A percentile compares a stretch with the other conserved stretches of the same genome.
phyloP scores from a whole-genome alignment of 2,329 filamentous ascomycete species.

The Mycosphaerella sp. region DNA sequence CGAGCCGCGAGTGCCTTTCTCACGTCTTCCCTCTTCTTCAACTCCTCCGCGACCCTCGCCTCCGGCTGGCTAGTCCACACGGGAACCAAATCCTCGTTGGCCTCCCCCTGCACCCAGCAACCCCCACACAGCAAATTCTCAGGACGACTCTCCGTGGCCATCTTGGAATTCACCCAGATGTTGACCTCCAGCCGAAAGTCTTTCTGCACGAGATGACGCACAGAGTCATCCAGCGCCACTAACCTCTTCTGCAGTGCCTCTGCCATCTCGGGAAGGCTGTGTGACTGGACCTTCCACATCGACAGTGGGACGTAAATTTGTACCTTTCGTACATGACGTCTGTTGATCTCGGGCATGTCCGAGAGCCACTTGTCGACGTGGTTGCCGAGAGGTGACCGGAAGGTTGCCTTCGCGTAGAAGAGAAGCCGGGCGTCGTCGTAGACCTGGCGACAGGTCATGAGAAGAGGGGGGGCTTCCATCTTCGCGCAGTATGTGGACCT shows the following conservation, averaged over 20 bases:
- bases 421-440: slow-evolving; percentile 12
- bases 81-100: background rate
- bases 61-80: background rate
- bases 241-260: too few species aligned
- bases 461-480: background rate
- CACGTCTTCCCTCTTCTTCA: background rate
- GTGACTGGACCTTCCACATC: background rate
- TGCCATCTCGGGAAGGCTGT: background rate
- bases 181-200: background rate
- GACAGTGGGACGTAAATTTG: background rate
- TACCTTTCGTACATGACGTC: background rate
- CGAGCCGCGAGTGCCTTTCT: too few species aligned
- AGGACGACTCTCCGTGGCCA: background rate
- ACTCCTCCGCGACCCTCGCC: background rate
- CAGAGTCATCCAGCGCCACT: too few species aligned
- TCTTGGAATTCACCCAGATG: background rate
- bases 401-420: slow-evolving; percentile 10
- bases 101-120: background rate
- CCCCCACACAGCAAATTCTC: background rate
- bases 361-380: background rate
- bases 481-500: background rate
- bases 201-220: background rate
- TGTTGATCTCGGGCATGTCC: background rate
- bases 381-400: background rate
- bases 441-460: slow-evolving; percentile 6